Evolutionary conservation across 768 basidiomycete species (phyloP), one percentile per base, ranked within the genome.

Genomic region (Podaxis sp.): DNA sequence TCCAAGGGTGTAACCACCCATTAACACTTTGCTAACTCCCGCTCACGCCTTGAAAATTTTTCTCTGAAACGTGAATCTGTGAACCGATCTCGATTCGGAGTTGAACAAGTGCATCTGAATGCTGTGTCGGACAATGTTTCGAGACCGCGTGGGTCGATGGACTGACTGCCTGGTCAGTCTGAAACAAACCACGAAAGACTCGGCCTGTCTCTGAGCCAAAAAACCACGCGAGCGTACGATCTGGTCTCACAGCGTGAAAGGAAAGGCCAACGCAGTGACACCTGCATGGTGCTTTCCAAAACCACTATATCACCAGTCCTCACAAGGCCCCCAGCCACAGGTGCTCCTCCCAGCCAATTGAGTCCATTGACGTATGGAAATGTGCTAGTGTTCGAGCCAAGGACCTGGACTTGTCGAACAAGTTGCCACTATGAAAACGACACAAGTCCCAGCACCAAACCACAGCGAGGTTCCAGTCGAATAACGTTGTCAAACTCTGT

Each of bases 41-140:
- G 44, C 44, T n/a, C 8, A 46, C 2, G 17, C 6, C 19, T n/a
- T 46, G 44, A n/a, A 42, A n/a, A 1, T 22, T 55, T 19, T 22
- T 55, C 22, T 22, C 19, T 22, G 54, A 55, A 55, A 55, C 54
- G 22, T 19, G 44, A 46, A 17, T 8, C 4, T 46, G 44, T n/a
- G 44, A 46, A 46, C n/a, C 54, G 54, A 55, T 39, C 36, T 19
- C 9, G 19, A 19, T n/a, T 39, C 54, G 49, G 49, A 51, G 26
- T 38, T 22, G 38, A 46, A 19, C 44, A 46, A 17, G 17, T 8
- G 44, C 5, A 46, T 19, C 8, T 5, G 17, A 38, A 39, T 55
- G 19, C 54, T 55, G 54, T 39, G 54, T 46, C 30, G 39, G n/a
- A 39, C 13, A 39, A 55, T 40, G 54, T 55, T 55, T 55, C 33